Evolutionary conservation across 1,139 yeast genomes (phyloP), one percentile per base, ranked within the genome.

Genomic region (Debaryomycetaceae sp.): DNA sequence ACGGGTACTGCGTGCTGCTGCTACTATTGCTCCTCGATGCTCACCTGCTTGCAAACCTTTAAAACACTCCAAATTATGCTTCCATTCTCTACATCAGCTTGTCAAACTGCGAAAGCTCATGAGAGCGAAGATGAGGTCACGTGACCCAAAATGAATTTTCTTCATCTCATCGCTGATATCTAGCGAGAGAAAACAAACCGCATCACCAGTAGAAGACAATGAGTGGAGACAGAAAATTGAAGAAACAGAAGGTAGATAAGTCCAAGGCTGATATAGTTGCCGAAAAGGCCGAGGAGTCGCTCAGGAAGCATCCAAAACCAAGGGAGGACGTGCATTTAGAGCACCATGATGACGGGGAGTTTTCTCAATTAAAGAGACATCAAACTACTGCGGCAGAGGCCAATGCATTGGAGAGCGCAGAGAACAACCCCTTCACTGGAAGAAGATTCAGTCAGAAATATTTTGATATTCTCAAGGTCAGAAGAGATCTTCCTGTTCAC

Each of bases 401-500:
- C 1, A 67, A 68, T 41, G 57, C 53, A 28, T 67, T 85, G 36
- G 96, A 92, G 63, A 67, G 75, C 45, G 87, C 83, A 1, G 66
- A 70, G 0, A 51, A 52, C 26, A 92, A 91, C 56, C 94, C 96
- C 3, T 91, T 92, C 66, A 87, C 89, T 1, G 94, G 94, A 7
- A 52, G 63, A 13, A 49, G 59, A 15, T 83, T 84, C 51, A 61
- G 84, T 5, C 65, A 78, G 35, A 78, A 80, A 55, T 92, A 92
- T 62, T 78, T 81, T 53, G 87, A 79, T 45, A 92, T 92, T 45
- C 70, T 94, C 45, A 79, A 80, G 53, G 75, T 73, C 19, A 80
- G 98, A 63, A 78, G 95, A 52, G 86, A 87, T 48, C 73, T 92
- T 48, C 99, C 98, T 0, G 98, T 92, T 14, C 96, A 91, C 63